Evolutionary conservation across 2,329 filamentous ascomycete genomes (phyloP), one percentile per base, ranked within the genome.

Genomic region (Dryadomyces sulphureus): DNA sequence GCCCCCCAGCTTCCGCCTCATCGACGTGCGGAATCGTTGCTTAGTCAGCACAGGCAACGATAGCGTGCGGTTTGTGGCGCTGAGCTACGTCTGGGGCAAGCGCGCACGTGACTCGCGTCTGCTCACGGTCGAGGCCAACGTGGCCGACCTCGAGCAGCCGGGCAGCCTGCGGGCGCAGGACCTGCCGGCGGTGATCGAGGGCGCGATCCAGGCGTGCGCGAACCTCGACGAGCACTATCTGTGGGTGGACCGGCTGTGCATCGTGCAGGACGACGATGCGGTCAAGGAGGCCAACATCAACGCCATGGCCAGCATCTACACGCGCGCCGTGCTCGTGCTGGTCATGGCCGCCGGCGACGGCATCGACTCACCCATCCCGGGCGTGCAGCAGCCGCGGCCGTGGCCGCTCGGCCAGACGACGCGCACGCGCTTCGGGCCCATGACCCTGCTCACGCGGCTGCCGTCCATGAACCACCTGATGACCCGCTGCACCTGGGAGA

Each of bases 241-340:
- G 1, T 55, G 53, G 53, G 49, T 51, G 5, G 54, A 55, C 17
- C 24, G 40, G 4, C 43, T 53, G 5, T 54, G 54, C 34, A 54
- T 55, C 21, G 40, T 53, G 4, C 53, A 55, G 41, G 46, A 55
- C 38, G 46, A 55, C 25, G 17, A 6, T 1, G 39, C 30, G 3
- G 19, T 47, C 2, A 48, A 48, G 36, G 35, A 47, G 7, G 35
- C 9, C 14, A 25, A 50, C 12, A 49, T 53, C 16, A 12, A 32
- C 0, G 14, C 30, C 4, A 53, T 52, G 49, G 45, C 41, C 38
- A 9, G 30, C 24, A 45, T 53, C 1, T 53, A 49, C 35, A 34
- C 22, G 14, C 22, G 19, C 3, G 49, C 51, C 6, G 27, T 38
- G n/a, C 20, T 45, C 12, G 50, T 48, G 14, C 45, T 52, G 7